Evolutionary conservation across 164 flowering plant species (phyloP), one percentile per base, ranked within the genome.

Genomic region (Stephania yunnanensis): DNA sequence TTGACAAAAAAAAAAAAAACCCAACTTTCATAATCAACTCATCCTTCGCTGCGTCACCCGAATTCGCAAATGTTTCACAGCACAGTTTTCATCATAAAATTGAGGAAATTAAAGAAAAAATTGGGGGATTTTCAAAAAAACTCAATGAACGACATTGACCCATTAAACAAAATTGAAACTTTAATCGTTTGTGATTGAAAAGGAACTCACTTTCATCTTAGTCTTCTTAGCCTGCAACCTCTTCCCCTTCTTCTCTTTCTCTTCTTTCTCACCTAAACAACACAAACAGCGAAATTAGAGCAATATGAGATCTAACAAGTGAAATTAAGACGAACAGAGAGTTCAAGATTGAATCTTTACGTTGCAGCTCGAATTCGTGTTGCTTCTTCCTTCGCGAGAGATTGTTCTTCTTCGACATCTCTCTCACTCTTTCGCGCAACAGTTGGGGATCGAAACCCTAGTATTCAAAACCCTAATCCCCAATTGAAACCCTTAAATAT

Each of bases 321-420:
- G n/a, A 72, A 25, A 44, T 50, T 2, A 30, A 68, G 7, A 12
- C 5, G n/a, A 77, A n/a, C 5, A 53, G 25, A 1, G 42, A 48
- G 76, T 48, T 0, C 0, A 55, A 19, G 19, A 42, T 53, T 10
- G 55, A 13, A 50, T 25, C 46, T 53, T 50, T 20, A 25, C 67
- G 4, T 67, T 84, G 82, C 2, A 92, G 88, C 15, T 95, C 97
- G 81, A 88, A 95, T 53, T 92, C 97, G 79, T 92, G 85, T 71
- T 86, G 95, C 70, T 78, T 87, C 72, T 87, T 92, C 80, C 97
- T 80, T 13, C 85, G 81, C 69, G 84, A 85, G 64, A 92, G 82
- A 84, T 80, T 83, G 83, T 95, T 95, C 88, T 92, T 95, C 93
- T 90, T 92, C 91, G 98, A 95, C 98, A 92, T 95, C 68, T 68